Percentiles rank a stretch among this genome's conserved stretches.
Conservation (phyloP, 257 asterid species). For the Cordia subcordata region DNA sequence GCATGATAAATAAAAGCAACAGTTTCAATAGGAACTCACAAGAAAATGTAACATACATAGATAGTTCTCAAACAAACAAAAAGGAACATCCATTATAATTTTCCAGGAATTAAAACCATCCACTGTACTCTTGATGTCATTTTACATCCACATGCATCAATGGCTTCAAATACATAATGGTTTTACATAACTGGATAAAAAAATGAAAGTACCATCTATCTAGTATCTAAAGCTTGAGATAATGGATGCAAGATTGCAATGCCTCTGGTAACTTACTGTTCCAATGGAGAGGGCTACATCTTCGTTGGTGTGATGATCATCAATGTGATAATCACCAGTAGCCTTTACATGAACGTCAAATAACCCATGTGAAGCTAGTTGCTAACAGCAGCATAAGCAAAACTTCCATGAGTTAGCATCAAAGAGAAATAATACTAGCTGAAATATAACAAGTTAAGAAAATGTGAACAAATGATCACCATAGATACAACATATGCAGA, state of each 20-base stretch:
- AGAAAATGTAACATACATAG: too few species aligned
- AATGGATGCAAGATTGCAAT: too few species aligned
- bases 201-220: too few species aligned
- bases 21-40: not conserved
- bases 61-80: too few species aligned
- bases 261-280: slow-evolving; percentile 37
- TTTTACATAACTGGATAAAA: too few species aligned
- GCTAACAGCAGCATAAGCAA: slow-evolving; percentile 41
- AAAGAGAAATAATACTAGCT: not conserved
- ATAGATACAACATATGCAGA: too few species aligned
- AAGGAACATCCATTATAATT: too few species aligned
- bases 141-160: too few species aligned
- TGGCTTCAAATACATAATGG: too few species aligned
- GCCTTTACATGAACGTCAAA: slow-evolving; percentile 81
- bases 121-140: too few species aligned
- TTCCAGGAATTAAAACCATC: too few species aligned
- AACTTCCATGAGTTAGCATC: slow-evolving; percentile 10
- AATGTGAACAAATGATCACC: not conserved
- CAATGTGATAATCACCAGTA: slow-evolving; percentile 83
- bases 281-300: slow-evolving; percentile 90
- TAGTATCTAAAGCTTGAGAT: too few species aligned
- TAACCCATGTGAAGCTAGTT: slow-evolving; percentile 94
- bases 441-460: not conserved
- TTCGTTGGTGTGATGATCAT: slow-evolving; percentile 95
- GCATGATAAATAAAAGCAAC: slow-evolving; percentile 14